These are phyloP conservation scores for Silene latifolia DNA, from an alignment of 148 eudicot genomes.

Conservation along the genomic window DNA sequence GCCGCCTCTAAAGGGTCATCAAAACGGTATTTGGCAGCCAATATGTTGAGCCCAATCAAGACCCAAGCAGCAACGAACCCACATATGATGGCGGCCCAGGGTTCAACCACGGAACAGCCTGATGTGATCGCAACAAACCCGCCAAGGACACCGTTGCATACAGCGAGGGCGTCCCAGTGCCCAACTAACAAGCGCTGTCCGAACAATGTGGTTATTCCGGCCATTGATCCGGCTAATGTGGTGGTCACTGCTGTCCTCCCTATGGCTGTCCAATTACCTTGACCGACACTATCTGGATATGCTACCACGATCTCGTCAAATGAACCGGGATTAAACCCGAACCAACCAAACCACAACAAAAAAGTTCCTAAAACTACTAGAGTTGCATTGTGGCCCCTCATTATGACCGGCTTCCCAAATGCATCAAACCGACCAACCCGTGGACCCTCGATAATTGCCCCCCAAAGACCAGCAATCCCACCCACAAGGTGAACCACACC, in stretches of 20 bases:
- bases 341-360: conserved; percentile 32
- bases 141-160: conserved; percentile 69
- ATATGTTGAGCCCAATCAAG: conserved; percentile 52
- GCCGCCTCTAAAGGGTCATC: conserved; percentile 74
- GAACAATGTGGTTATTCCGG: conserved; percentile 55
- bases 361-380: conserved; percentile 29
- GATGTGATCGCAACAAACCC: conserved; percentile 61
- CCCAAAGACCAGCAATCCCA: conserved; percentile 72
- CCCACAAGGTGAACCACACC: conserved; percentile 81
- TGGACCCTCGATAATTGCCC: conserved; percentile 59
- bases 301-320: conserved; percentile 23
- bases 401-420: conserved; percentile 28
- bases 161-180: conserved; percentile 71
- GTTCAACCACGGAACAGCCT: conserved; percentile 29
- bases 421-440: conserved; percentile 76
- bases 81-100: conserved; percentile 29
- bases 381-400: conserved; percentile 31
- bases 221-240: conserved; percentile 57
- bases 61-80: conserved; percentile 44
- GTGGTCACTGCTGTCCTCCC: conserved; percentile 78
- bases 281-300: conserved; percentile 19
- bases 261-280: conserved; percentile 53
- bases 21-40: conserved; percentile 39
- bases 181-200: conserved; percentile 54
- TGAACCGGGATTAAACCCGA: conserved; percentile 32